Evolutionary conservation across 2,329 filamentous ascomycete genomes (phyloP).

Genomic region (Verruconis gallopava): DNA sequence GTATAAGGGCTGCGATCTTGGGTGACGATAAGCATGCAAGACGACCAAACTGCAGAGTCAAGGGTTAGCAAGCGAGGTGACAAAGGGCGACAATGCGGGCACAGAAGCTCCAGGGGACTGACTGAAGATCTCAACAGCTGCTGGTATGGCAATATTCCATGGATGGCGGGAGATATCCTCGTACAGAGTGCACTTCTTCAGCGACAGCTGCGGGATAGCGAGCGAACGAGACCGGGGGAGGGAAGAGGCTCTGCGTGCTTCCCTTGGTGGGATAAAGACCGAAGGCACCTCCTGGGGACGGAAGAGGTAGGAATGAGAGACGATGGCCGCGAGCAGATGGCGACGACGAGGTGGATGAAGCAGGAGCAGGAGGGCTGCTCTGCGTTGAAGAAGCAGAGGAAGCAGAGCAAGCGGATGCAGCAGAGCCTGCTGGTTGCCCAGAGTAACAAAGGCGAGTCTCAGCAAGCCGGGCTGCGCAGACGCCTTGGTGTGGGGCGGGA

Average conservation of each 20-base stretch:
- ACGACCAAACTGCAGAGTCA: neutral
- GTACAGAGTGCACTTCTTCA: neutral
- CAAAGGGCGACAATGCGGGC: neutral
- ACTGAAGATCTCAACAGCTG: neutral
- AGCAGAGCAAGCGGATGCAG: too few relatives aligned
- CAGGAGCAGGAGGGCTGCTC: neutral
- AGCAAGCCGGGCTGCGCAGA: too few relatives aligned
- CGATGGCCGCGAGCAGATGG: neutral
- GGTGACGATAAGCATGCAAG: slow-evolving; percentile 1
- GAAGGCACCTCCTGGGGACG: neutral
- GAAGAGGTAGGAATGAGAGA: neutral
- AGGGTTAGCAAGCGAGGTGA: too few relatives aligned
- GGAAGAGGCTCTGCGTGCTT: neutral
- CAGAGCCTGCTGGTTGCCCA: too few relatives aligned
- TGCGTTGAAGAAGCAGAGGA: neutral
- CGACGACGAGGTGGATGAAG: neutral
- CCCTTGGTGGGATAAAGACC: neutral
- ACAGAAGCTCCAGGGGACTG: neutral
- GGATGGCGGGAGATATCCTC: neutral
- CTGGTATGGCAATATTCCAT: neutral
- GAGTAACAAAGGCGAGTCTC: too few relatives aligned
- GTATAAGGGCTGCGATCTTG: neutral
- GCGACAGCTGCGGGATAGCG: neutral
- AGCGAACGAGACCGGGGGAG: neutral
- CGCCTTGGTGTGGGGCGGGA: too few relatives aligned